phyloP scores from a whole-genome alignment of 768 basidiomycete genomes.

The Cystofilobasidium bisporidii region DNA sequence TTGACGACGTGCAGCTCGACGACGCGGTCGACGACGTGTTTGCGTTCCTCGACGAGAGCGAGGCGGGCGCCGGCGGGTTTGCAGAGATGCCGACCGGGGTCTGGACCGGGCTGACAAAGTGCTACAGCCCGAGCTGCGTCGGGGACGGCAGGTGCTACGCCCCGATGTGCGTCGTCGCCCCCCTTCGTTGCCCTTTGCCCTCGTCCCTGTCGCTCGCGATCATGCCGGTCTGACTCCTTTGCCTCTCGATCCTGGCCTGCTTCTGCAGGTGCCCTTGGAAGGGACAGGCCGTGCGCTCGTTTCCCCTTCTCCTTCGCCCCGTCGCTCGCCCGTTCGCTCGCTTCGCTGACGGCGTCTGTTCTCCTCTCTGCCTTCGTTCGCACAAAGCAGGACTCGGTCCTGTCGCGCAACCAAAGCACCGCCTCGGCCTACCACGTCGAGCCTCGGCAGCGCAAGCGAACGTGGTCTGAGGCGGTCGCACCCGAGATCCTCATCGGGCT shows the following conservation, averaged over 20 bases:
- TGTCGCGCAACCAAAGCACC: conserved; percentile 10
- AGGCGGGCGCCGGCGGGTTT: conserved; percentile 35
- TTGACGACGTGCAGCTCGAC: conserved; percentile 69
- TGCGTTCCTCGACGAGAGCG: conserved; percentile 72
- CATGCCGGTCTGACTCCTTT: neutral
- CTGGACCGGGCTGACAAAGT: conserved; percentile 76
- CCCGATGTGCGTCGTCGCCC: conserved; percentile 63
- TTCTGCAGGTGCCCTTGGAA: neutral
- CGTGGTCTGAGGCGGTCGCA: conserved; percentile 71
- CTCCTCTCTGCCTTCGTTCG: neutral
- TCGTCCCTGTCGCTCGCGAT: neutral
- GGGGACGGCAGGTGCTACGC: conserved; percentile 76
- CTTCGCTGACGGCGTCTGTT: neutral
- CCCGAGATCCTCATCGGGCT: conserved; percentile 59
- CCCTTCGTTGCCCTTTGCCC: no score
- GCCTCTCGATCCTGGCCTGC: neutral
- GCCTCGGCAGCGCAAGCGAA: conserved; percentile 26
- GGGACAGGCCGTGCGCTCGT: neutral
- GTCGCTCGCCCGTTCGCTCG: neutral
- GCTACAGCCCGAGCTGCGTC: conserved; percentile 77
- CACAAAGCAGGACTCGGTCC: conserved; percentile 1
- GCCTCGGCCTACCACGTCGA: neutral
- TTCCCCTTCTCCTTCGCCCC: no score
- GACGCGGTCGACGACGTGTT: conserved; percentile 90
- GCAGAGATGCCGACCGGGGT: conserved; percentile 74